Evolutionary conservation across 2,329 filamentous ascomycete species (phyloP), one percentile per base, ranked within the genome.

Genomic region (Trichoderma endophyticum): DNA sequence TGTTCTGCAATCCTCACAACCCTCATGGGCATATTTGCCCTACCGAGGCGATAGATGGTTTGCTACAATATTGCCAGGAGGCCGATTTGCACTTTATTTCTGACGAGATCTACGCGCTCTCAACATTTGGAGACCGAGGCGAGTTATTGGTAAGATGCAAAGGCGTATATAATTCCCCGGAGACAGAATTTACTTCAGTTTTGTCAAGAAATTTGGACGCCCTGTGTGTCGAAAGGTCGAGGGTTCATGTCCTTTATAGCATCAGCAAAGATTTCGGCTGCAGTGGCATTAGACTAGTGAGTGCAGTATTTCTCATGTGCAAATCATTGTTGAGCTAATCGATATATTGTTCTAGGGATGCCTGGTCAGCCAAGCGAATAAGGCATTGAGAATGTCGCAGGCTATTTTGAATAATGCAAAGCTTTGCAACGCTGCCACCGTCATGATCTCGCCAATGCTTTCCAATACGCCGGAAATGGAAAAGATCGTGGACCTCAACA

Each of bases 1-100:
- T 72, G 4, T 72, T 72, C 34, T 72, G 70, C 39, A 72, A 69
- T 36, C 70, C 70, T 6, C 70, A 72, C 18, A 72, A 72, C 32
- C 70, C 70, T 14, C 36, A 60, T 21, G 70, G 70, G 21, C 70
- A 72, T 48, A 68, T 72, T 21, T 69, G 54, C 36, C 70, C 70
- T n/a, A n/a, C 36, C 12, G 21, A 68, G n/a, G 64, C 51, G 7
- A 34, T 72, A 11, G 70, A 72, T 24, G 63, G 56, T 3, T 39
- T 72, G n/a, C 36, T 72, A 4, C 34, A 61, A 34, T 68, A 69
- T n/a, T 68, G 54, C 24, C 56, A 72, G 32, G 56, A 72, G 26
- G 64, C 24, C 9, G 24, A 72, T 30, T 36, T 72, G 6, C 70
- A 72, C 36, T 69, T 72, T 34, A 30, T 72, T 7, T 72, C 70